These are phyloP conservation scores for Colletotrichum higginsianum DNA, from an alignment of 2,329 filamentous ascomycete species.

Conservation along the genomic window DNA sequence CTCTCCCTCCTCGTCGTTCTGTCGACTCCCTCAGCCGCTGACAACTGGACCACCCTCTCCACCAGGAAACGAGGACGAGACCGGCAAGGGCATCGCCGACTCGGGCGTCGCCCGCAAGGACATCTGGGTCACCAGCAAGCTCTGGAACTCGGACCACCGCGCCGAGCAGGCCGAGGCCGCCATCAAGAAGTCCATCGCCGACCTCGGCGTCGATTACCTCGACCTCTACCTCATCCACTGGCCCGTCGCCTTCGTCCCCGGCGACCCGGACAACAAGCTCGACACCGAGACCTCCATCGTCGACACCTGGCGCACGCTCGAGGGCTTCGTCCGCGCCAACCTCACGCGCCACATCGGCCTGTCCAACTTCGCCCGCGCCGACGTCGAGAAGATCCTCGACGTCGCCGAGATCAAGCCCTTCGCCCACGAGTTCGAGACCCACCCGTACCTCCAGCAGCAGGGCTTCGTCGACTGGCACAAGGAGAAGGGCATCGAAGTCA, in stretches of 20 bases:
- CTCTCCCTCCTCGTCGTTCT: no score
- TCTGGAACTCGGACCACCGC: conserved; percentile 70
- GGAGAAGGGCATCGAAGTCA: conserved; percentile 53
- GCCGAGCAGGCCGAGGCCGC: conserved; percentile 52
- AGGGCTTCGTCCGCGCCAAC: conserved; percentile 66
- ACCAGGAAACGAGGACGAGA: conserved; percentile 66
- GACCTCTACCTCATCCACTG: conserved; percentile 67
- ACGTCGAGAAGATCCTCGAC: conserved; percentile 30
- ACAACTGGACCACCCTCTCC: background rate
- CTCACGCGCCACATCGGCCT: conserved; percentile 72
- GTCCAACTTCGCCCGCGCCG: conserved; percentile 66
- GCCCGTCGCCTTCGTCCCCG: conserved; percentile 55
- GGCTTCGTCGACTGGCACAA: conserved; percentile 47
- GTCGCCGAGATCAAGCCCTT: conserved; percentile 45
- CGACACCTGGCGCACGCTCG: conserved; percentile 72
- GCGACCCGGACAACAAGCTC: conserved; percentile 44
- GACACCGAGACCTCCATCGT: conserved; percentile 50
- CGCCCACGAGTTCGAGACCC: conserved; percentile 59
- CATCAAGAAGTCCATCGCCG: conserved; percentile 61
- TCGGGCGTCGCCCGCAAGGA: conserved; percentile 61
- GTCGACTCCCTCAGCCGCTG: background rate
- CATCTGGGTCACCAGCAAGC: conserved; percentile 76
- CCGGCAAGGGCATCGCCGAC: conserved; percentile 63
- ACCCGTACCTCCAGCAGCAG: conserved; percentile 69
- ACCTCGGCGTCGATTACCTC: conserved; percentile 64